Conservation (phyloP, 2,329 filamentous ascomycete species). For the Cladosporium sp. region DNA sequence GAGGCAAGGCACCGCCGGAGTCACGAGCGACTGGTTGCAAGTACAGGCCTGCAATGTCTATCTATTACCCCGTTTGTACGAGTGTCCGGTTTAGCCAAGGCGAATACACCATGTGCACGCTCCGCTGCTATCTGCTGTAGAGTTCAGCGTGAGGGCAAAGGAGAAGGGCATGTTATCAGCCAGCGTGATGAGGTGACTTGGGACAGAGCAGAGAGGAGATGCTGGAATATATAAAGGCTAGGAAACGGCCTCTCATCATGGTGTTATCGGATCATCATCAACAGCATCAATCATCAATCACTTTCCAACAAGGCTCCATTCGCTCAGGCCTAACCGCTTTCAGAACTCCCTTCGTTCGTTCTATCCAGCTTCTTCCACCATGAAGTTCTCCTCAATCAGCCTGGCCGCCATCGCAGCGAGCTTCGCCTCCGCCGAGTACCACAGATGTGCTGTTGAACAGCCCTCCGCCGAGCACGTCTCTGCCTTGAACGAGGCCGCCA, state of each 20-base stretch:
- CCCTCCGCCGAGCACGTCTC: background rate
- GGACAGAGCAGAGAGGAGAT: background rate
- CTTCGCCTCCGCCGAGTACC: background rate
- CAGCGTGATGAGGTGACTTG: background rate
- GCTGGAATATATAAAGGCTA: background rate
- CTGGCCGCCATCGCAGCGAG: background rate
- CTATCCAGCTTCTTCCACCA: background rate
- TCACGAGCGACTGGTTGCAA: background rate
- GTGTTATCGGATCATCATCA: slow-evolving; percentile 4
- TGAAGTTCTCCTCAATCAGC: slow-evolving; percentile 9
- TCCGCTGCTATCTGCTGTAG: slow-evolving; percentile 7
- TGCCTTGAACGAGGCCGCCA: background rate
- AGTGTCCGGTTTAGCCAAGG: slow-evolving; percentile 3
- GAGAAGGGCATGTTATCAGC: background rate
- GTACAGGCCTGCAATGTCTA: background rate
- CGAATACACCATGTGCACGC: slow-evolving; percentile 2
- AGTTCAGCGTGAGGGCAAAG: background rate
- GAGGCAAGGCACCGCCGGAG: slow-evolving; percentile 4
- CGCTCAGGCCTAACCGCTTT: background rate
- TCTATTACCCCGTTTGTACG: background rate
- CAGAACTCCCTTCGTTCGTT: background rate
- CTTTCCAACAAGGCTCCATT: background rate
- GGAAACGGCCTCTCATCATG: background rate
- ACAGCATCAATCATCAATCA: background rate
- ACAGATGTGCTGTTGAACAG: background rate